Evolutionary conservation across 2,329 filamentous ascomycete genomes (phyloP).

Genomic region (Alternaria conjuncta): DNA sequence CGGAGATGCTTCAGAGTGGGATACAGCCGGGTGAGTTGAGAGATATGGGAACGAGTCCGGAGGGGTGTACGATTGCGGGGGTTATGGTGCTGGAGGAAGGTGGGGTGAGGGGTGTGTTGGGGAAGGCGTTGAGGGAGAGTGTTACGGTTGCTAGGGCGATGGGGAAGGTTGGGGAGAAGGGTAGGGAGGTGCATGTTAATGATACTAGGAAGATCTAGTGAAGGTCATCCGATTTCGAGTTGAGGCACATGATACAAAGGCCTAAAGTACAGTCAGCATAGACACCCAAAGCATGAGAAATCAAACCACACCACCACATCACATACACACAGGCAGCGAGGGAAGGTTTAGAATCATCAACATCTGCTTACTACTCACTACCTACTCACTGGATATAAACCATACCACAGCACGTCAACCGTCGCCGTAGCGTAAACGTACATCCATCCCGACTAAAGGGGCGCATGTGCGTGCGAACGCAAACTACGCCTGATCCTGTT

Average conservation of each 20-base stretch:
- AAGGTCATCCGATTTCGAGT: not conserved
- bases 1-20: conserved; percentile 39
- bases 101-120: conserved; percentile 35
- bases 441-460: conserved; percentile 1
- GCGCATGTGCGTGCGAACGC: conserved; percentile 2
- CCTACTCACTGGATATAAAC: conserved; percentile 9
- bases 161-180: conserved; percentile 29
- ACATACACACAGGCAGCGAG: not conserved
- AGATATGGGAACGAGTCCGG: conserved; percentile 39
- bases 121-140: conserved; percentile 54
- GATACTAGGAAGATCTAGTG: conserved; percentile 42
- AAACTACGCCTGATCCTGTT: conserved; percentile 3
- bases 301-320: not conserved
- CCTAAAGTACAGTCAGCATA: not conserved
- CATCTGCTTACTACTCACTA: conserved; percentile 9
- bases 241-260: not conserved
- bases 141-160: conserved; percentile 56
- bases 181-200: conserved; percentile 48
- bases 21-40: conserved; percentile 36
- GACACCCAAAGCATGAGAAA: not conserved
- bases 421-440: conserved; percentile 10
- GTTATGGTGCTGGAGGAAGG: conserved; percentile 44
- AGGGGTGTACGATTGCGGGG: conserved; percentile 44
- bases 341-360: not conserved
- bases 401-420: not conserved